phyloP scores from a whole-genome alignment of 208 protist genomes.

The Leishmania braziliensis region DNA sequence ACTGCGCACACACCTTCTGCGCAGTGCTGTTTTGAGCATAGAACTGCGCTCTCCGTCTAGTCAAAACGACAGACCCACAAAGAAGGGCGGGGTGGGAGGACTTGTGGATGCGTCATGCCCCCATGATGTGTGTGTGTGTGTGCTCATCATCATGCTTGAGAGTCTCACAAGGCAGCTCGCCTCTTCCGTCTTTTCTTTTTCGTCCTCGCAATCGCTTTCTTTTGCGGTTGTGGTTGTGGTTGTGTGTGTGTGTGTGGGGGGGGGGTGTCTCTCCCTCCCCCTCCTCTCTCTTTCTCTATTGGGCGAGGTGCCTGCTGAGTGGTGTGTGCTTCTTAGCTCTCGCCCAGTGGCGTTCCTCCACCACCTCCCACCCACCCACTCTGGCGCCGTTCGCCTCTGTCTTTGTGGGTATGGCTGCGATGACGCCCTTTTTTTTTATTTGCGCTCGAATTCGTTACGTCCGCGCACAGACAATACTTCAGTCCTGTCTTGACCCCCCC shows the following conservation, averaged over 20 bases:
- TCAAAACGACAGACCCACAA: background rate
- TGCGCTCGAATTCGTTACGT: no score
- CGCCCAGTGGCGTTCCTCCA: background rate
- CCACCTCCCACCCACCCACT: background rate
- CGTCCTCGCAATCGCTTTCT: background rate
- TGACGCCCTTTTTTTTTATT: background rate
- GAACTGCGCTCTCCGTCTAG: background rate
- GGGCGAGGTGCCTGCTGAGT: background rate
- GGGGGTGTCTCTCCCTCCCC: no score
- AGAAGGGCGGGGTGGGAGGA: background rate
- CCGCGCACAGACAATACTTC: no score
- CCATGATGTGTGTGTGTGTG: background rate
- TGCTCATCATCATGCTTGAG: background rate
- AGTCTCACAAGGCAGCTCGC: no score
- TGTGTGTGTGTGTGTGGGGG: background rate
- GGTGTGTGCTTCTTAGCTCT: background rate
- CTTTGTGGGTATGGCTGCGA: background rate
- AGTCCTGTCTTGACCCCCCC: no score
- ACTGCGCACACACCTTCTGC: background rate
- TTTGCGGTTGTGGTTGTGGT: background rate
- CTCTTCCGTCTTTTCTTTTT: slow-evolving; percentile 6
- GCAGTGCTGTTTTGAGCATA: background rate
- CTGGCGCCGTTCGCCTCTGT: background rate
- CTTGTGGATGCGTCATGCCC: no score
- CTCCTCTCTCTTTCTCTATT: no score